Evolutionary conservation across 1,139 yeast species (phyloP).

Genomic region (Debaryomyces udenii): DNA sequence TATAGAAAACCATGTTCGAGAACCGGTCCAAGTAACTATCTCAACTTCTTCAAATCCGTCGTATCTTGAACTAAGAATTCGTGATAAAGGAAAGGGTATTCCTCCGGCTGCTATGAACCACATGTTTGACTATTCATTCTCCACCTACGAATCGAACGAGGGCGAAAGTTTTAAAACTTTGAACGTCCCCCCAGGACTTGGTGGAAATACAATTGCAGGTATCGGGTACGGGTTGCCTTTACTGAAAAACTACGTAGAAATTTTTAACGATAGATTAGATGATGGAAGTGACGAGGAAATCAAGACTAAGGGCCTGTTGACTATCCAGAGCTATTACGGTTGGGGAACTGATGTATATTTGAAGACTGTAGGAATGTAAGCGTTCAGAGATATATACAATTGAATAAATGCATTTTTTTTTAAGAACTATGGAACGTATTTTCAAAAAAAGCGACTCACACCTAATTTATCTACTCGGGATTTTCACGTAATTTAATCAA

Average conservation of each 20-base stretch:
- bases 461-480: not conserved
- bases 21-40: slow-evolving; percentile 71
- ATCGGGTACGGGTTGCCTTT: slow-evolving; percentile 95
- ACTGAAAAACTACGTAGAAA: slow-evolving; percentile 59
- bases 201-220: slow-evolving; percentile 82
- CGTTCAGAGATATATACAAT: not conserved
- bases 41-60: slow-evolving; percentile 51
- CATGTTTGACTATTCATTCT: slow-evolving; percentile 83
- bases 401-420: not conserved
- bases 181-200: slow-evolving; percentile 72
- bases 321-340: slow-evolving; percentile 79
- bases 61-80: slow-evolving; percentile 63
- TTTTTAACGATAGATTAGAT: slow-evolving; percentile 40
- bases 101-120: slow-evolving; percentile 62
- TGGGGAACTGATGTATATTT: slow-evolving; percentile 67
- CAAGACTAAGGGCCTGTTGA: slow-evolving; percentile 61
- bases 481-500: too few species aligned
- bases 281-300: slow-evolving; percentile 17
- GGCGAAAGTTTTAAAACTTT: slow-evolving; percentile 61
- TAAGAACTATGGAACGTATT: too few species aligned
- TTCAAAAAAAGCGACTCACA: too few species aligned
- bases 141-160: slow-evolving; percentile 68
- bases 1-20: slow-evolving; percentile 62
- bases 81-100: slow-evolving; percentile 92
- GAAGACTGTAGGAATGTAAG: slow-evolving; percentile 24